phyloP scores from a whole-genome alignment of 2,329 filamentous ascomycete species.

The Penicillium hesseltinei region DNA sequence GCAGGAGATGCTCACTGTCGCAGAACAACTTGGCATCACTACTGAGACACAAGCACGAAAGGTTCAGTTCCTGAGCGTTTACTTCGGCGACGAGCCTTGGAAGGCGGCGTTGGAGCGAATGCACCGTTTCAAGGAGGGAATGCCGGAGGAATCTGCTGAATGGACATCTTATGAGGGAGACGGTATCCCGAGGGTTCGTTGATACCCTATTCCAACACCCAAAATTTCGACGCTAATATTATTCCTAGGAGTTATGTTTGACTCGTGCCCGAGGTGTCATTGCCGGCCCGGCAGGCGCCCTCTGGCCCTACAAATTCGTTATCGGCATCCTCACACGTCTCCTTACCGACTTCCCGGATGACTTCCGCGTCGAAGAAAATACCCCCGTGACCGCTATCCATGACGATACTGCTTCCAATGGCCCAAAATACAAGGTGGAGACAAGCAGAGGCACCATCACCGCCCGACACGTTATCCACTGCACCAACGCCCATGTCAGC shows the following conservation, averaged over 20 bases:
- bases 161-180: conserved; percentile 26
- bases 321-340: conserved; percentile 23
- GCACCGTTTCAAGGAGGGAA: conserved; percentile 24
- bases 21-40: conserved; percentile 21
- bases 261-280: conserved; percentile 25
- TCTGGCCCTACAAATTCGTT: conserved; percentile 37
- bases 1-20: conserved; percentile 20
- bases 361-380: conserved; percentile 27
- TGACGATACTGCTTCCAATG: background rate
- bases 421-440: conserved; percentile 40
- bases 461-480: conserved; percentile 55
- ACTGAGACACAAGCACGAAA: conserved; percentile 25
- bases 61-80: conserved; percentile 29
- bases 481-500: conserved; percentile 56
- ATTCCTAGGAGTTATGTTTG: conserved; percentile 26
- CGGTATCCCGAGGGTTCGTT: conserved; percentile 22
- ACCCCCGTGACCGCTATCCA: conserved; percentile 20
- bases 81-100: conserved; percentile 29
- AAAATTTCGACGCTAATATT: background rate
- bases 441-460: conserved; percentile 49
- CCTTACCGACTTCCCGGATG: conserved; percentile 33
- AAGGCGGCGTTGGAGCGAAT: conserved; percentile 20
- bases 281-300: conserved; percentile 27
- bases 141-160: conserved; percentile 29
- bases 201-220: background rate